Base-by-base conservation (phyloP, 2,329 filamentous ascomycete genomes). In the Monilinia vaccinii-corymbosi region DNA sequence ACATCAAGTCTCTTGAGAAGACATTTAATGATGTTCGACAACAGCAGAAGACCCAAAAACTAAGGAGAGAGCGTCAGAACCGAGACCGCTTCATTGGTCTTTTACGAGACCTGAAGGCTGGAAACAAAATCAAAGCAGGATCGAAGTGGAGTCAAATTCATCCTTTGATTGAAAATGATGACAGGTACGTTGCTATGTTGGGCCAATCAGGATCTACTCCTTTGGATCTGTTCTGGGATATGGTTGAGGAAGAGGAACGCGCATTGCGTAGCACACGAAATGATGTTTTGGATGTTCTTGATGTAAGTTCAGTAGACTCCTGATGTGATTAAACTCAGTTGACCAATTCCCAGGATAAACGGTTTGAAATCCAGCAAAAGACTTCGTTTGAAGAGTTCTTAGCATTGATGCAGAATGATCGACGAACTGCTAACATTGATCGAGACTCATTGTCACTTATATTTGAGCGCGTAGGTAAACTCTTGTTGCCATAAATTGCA, bases 171-270 rank as follows among this genome's bases (percentile, higher is more conserved):
- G 83, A 89, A 67, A 79, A 88, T 59, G 94, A 99, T 69, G 81
- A 87, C 51, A 89, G 92, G 66, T 97, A 96, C 74, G 81, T 79
- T 67, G 85, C 84, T 64, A 91, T 96, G 79, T 81, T 92, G 62
- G 92, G 91, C 56, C 90, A 95, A 71, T 75, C 82, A 61, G 92
- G 93, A 60, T 96, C 92, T 5, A 88, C 84, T 5, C 90, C 94
- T 16, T 81, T 96, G 65, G 91, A 97, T 69, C 79, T 99, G 8
- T 97, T 99, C 77, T 97, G 93, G 91, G 94, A 99, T 72, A 79
- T 92, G 51, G 81, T 97, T 31, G 94, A 97, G 72, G 91, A 96
- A 72, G 91, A 97, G 73, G 93, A 99, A 71, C 85, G 89, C 61
- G 85, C 87, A n/a, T 78, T 97, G 51, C 87, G 92, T 63, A 86